Evolutionary conservation across 345 rosid genomes (phyloP).

Genomic region (Salix udensis): DNA sequence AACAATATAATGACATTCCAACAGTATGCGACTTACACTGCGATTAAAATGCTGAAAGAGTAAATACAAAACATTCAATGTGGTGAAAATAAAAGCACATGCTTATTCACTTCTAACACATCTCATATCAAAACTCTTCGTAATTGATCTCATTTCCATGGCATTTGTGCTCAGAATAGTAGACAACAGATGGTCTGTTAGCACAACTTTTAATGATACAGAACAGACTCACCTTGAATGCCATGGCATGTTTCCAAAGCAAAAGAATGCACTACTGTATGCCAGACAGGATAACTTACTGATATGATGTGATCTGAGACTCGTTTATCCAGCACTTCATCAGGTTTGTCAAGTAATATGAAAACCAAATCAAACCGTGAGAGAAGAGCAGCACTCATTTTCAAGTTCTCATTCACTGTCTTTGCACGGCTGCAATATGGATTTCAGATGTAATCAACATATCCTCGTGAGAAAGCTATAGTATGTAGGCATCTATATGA

Average conservation of each 20-base stretch:
- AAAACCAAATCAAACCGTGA: slow-evolving; percentile 95
- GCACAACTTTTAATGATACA: not conserved
- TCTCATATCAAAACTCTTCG: not conserved
- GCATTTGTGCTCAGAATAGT: not conserved
- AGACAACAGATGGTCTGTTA: not conserved
- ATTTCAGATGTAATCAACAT: slow-evolving; percentile 22
- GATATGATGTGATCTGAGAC: slow-evolving; percentile 94
- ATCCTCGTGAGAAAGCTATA: not conserved
- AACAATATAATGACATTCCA: not conserved
- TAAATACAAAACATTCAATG: not conserved
- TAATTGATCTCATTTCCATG: not conserved
- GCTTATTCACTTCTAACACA: not conserved
- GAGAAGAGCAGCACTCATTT: slow-evolving; percentile 94
- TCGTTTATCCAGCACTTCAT: slow-evolving; percentile 86
- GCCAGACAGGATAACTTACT: slow-evolving; percentile 50
- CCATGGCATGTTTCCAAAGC: not conserved
- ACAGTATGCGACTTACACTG: not conserved
- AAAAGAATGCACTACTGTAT: slow-evolving; percentile 14
- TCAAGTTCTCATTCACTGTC: slow-evolving; percentile 95
- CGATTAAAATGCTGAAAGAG: not conserved
- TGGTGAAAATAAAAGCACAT: not conserved
- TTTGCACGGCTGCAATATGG: slow-evolving; percentile 85
- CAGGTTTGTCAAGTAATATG: slow-evolving; percentile 94
- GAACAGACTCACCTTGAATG: not conserved
- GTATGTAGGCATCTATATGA: not conserved